Evolutionary conservation across 2,329 filamentous ascomycete genomes (phyloP).

Genomic region (Paracoccidioides brasiliensis): DNA sequence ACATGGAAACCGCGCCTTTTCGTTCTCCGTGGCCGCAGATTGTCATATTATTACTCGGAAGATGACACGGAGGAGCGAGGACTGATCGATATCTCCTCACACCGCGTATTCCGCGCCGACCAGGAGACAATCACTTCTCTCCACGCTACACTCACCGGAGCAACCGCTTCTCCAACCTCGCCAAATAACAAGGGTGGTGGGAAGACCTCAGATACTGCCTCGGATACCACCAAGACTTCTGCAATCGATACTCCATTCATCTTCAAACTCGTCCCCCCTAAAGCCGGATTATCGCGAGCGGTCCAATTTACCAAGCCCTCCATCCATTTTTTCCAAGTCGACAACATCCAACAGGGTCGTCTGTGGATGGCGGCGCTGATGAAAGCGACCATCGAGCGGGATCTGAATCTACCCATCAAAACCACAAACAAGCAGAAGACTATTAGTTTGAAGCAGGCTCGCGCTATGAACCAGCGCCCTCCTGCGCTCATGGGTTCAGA

Average conservation of each 20-base stretch:
- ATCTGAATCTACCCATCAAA: slow-evolving; percentile 62
- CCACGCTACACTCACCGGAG: slow-evolving; percentile 82
- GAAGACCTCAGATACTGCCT: slow-evolving; percentile 19
- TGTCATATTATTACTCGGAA: slow-evolving; percentile 95
- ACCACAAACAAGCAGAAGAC: slow-evolving; percentile 93
- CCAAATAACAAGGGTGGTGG: slow-evolving; percentile 28
- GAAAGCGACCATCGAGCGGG: slow-evolving; percentile 96
- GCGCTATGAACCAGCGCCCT: slow-evolving; percentile 74
- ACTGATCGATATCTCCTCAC: slow-evolving; percentile 92
- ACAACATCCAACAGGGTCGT: slow-evolving; percentile 73
- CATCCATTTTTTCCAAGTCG: slow-evolving; percentile 94
- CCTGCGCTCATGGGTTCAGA: slow-evolving; percentile 63
- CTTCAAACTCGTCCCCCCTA: slow-evolving; percentile 91
- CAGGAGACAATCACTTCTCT: slow-evolving; percentile 81
- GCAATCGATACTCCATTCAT: slow-evolving; percentile 63
- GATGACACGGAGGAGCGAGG: slow-evolving; percentile 86
- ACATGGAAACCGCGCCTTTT: slow-evolving; percentile 98
- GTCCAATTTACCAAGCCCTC: slow-evolving; percentile 97
- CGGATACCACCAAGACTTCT: not conserved
- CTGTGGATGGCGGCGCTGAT: slow-evolving; percentile 98
- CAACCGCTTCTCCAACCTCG: slow-evolving; percentile 54
- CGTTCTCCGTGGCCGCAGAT: slow-evolving; percentile 74
- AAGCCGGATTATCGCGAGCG: slow-evolving; percentile 71
- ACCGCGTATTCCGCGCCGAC: slow-evolving; percentile 88
- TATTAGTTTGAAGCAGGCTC: slow-evolving; percentile 79